These are phyloP conservation scores for Boletus rubroflammeus DNA, from an alignment of 768 basidiomycete species.

Conservation along the genomic window DNA sequence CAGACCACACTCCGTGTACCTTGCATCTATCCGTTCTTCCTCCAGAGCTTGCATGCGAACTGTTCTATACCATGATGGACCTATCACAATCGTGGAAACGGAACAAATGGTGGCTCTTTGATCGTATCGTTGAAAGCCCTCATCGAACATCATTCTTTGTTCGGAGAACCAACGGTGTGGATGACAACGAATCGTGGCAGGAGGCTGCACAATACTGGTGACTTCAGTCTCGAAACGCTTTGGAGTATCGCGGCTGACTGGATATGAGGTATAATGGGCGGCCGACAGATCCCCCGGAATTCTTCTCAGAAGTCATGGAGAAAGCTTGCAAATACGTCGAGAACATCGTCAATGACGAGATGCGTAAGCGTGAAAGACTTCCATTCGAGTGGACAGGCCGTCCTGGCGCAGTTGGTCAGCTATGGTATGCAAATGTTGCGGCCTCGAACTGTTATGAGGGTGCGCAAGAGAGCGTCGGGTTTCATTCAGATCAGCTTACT, in stretches of 20 bases:
- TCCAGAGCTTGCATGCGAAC: conserved; percentile 65
- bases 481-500: conserved; percentile 78
- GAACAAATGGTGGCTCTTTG: conserved; percentile 85
- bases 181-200: conserved; percentile 53
- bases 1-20: conserved; percentile 71
- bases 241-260: conserved; percentile 8
- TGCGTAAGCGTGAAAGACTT: conserved; percentile 57
- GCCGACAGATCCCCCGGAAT: conserved; percentile 48
- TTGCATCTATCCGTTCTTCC: conserved; percentile 68
- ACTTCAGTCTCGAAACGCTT: conserved; percentile 8
- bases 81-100: conserved; percentile 59
- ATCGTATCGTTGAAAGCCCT: conserved; percentile 77
- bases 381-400: conserved; percentile 63
- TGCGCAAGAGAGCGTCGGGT: conserved; percentile 76
- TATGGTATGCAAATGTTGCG: conserved; percentile 82
- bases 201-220: conserved; percentile 77
- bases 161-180: conserved; percentile 44
- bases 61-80: conserved; percentile 72
- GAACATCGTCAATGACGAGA: conserved; percentile 64
- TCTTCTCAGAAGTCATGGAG: conserved; percentile 71
- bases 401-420: conserved; percentile 17
- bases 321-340: conserved; percentile 73
- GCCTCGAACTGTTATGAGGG: conserved; percentile 84
- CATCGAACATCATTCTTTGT: conserved; percentile 80
- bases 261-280: conserved; percentile 74